Evolutionary conservation across 2,329 filamentous ascomycete genomes (phyloP).

Genomic region (Arthrobotrys megalospora): DNA sequence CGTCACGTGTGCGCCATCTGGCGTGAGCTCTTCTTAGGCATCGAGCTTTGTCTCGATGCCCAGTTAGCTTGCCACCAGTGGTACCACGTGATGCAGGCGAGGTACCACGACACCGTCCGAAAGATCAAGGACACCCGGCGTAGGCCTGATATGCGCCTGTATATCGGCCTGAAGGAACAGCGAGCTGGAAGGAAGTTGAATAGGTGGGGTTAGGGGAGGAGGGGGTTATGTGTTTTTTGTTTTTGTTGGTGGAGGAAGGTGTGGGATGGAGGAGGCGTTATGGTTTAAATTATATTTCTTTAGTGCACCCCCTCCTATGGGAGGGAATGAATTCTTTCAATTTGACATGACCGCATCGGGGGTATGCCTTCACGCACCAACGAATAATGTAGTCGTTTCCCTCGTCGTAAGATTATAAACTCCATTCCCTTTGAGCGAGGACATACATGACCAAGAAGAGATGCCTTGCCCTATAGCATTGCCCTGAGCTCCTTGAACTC

Average conservation of each 20-base stretch:
- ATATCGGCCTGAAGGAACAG: slow-evolving; percentile 24
- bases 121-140: slow-evolving; percentile 22
- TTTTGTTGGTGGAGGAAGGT: not conserved
- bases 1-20: slow-evolving; percentile 18
- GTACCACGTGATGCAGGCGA: slow-evolving; percentile 9
- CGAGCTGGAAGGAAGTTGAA: not conserved
- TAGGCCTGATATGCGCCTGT: slow-evolving; percentile 25
- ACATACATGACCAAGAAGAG: too few species aligned
- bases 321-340: too few species aligned
- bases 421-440: not conserved
- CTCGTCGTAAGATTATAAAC: not conserved
- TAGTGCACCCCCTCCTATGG: too few species aligned
- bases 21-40: slow-evolving; percentile 20
- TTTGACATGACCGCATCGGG: too few species aligned
- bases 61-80: slow-evolving; percentile 30
- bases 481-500: slow-evolving; percentile 54
- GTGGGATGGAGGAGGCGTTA: not conserved
- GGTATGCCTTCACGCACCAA: too few species aligned
- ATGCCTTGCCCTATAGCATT: slow-evolving; percentile 23
- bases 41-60: slow-evolving; percentile 15
- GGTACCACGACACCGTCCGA: not conserved
- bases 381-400: too few species aligned
- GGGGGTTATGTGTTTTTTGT: not conserved
- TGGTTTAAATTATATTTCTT: not conserved
- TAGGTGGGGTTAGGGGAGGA: not conserved